phyloP scores from a whole-genome alignment of 257 asterid genomes.

The Capsicum pubescens region DNA sequence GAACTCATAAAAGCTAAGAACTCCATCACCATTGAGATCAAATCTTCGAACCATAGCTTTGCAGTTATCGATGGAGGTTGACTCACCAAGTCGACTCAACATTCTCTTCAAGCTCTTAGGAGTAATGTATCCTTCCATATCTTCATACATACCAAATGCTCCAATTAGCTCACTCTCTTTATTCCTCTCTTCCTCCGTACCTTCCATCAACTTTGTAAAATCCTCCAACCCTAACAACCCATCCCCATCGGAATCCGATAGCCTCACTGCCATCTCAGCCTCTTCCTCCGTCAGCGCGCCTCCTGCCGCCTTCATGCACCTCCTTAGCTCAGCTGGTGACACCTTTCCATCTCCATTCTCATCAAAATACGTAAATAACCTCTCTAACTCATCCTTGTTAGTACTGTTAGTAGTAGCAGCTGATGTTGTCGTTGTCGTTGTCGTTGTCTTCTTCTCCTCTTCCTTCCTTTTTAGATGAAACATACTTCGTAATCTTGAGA shows the following conservation, averaged over 20 bases:
- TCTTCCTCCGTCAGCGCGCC: slow-evolving; percentile 43
- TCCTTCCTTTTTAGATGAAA: background rate
- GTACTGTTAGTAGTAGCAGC: background rate
- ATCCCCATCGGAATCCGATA: slow-evolving; percentile 60
- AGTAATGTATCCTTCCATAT: slow-evolving; percentile 65
- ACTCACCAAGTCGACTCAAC: slow-evolving; percentile 61
- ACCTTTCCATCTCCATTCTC: slow-evolving; percentile 27
- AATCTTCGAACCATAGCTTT: slow-evolving; percentile 52
- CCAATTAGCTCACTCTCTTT: slow-evolving; percentile 41
- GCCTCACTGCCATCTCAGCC: slow-evolving; percentile 48
- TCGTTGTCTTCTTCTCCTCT: background rate
- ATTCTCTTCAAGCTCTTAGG: slow-evolving; percentile 60
- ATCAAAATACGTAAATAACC: slow-evolving; percentile 22
- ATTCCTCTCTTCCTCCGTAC: slow-evolving; percentile 42
- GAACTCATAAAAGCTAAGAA: slow-evolving; percentile 61
- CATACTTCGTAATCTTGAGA: background rate
- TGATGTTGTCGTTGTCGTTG: background rate
- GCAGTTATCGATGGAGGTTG: slow-evolving; percentile 50
- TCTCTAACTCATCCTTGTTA: background rate
- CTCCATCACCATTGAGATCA: slow-evolving; percentile 66
- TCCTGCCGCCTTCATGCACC: slow-evolving; percentile 25
- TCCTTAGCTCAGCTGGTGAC: background rate
- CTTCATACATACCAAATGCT: slow-evolving; percentile 60
- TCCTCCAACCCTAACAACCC: slow-evolving; percentile 60
- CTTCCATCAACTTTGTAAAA: slow-evolving; percentile 51